Base-by-base conservation (phyloP, 805 yeast genomes). In the Wickerhamiella azymoides region DNA sequence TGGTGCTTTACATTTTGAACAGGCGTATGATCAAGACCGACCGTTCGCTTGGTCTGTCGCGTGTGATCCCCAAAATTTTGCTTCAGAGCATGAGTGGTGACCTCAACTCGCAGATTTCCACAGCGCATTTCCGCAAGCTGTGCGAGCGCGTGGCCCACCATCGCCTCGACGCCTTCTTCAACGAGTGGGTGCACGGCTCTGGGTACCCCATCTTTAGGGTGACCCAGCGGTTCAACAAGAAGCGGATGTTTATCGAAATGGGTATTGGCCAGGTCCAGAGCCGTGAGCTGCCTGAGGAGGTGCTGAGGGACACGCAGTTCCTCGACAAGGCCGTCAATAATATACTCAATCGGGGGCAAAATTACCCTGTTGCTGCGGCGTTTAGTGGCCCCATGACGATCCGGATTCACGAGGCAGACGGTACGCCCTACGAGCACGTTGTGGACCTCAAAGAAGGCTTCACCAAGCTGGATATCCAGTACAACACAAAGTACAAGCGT, bases 351-450 rank as follows among this genome's bases (percentile, higher is more conserved):
- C 51, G 48, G 3, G 50, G 35, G 13, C 43, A 35, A n/a, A 47
- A 21, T 14, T 45, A 36, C 3, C 44, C 48, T 11, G 56, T 57
- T 8, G 60, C 57, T 40, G 61, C 65, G 0, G 72, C 79, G 17
- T 58, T 58, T 44, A 73, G 84, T 0, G 99, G 99, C 0, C 96
- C 97, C 0, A 84, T 92, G 83, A 92, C 99, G 0, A 84, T 92
- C 32, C 70, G 98, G 56, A 88, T 92, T 32, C 98, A 92, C 59
- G 99, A 92, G 58, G 93, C 96, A 0, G 97, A 92, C 62, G 98
- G 98, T 8, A 85, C 97, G 0, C 98, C 99, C 0, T 92, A 92
- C 58, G 99, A 92, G 57, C 99, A 92, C 60, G 89, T 92, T 40
- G 95, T 92, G 18, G 93, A 85, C 52, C 67, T 92, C 44, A 84